Base-by-base conservation (phyloP, 768 basidiomycete genomes). In the Pholiota conissans region DNA sequence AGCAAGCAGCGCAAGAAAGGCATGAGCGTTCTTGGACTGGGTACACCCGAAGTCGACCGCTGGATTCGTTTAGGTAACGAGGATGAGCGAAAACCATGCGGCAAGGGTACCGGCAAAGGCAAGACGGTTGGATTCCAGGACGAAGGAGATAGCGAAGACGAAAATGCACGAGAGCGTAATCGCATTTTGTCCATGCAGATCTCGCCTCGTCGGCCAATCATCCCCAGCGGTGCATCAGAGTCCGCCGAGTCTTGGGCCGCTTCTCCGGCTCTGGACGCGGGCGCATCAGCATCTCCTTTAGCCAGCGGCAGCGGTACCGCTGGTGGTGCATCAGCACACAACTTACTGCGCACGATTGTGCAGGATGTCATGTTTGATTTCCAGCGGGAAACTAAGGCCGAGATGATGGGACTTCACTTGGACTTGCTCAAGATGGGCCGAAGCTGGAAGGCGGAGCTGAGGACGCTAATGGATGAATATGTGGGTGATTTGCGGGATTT, bases 331-430 rank as follows among this genome's bases (percentile, higher is more conserved):
- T 28, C 73, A 5, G 79, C 84, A 14, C 84, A 89, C 49, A 85
- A 87, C 37, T 75, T 90, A 26, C 69, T 91, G 58, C 81, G 83
- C 54, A 77, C 77, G 22, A 83, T 90, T 53, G 81, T 91, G 51
- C 79, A 80, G 45, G 89, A 91, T 54, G 86, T 84, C 57, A 84
- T 91, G 84, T 82, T 79, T 61, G 90, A 91, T 61, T 87, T 83
- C 65, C 86, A 85, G 67, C 76, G 79, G 60, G 88, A 91, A 68
- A 85, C 83, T 22, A 79, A 81, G 64, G 76, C 81, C n/a, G 86
- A 90, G 76, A 83, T 91, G 79, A 79, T 82, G 67, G 88, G 87
- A 2, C 72, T 91, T 55, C 90, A 92, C 70, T 64, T 92, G 59
- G 90, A 92, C 65, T 65, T 91, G 56, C 74, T 92, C 32, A 77